These are phyloP conservation scores for Acanthamoeba divionensis DNA, from an alignment of 208 protist species.

Conservation along the genomic window DNA sequence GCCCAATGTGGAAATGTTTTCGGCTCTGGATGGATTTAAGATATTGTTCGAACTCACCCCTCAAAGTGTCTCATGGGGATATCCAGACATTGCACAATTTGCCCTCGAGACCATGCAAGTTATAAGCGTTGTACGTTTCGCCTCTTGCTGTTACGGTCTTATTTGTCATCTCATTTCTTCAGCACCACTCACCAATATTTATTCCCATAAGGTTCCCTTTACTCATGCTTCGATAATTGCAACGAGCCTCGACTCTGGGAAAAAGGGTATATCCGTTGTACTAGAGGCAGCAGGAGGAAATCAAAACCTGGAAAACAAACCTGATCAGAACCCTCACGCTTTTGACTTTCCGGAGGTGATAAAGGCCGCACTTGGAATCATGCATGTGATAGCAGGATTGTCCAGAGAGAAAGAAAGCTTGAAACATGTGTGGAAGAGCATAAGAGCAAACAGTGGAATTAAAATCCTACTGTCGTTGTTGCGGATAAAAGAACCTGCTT, in stretches of 20 bases:
- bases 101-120: background rate
- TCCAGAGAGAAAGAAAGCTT: background rate
- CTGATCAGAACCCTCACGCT: background rate
- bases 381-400: conserved; percentile 9
- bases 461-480: conserved; percentile 14
- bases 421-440: conserved; percentile 38
- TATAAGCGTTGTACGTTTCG: background rate
- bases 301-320: background rate
- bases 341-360: conserved; percentile 44
- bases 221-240: background rate
- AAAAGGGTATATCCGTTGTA: background rate
- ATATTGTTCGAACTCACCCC: background rate
- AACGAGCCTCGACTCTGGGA: background rate
- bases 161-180: background rate
- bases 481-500: background rate
- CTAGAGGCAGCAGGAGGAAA: background rate
- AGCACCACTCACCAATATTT: background rate
- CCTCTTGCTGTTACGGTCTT: background rate
- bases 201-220: background rate
- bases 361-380: conserved; percentile 26
- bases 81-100: conserved; percentile 46
- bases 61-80: conserved; percentile 12
- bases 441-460: conserved; percentile 36
- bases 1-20: conserved; percentile 30
- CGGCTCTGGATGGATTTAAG: background rate